phyloP scores from a whole-genome alignment of 805 yeast species.

The Monosporozyma yasuniensis region DNA sequence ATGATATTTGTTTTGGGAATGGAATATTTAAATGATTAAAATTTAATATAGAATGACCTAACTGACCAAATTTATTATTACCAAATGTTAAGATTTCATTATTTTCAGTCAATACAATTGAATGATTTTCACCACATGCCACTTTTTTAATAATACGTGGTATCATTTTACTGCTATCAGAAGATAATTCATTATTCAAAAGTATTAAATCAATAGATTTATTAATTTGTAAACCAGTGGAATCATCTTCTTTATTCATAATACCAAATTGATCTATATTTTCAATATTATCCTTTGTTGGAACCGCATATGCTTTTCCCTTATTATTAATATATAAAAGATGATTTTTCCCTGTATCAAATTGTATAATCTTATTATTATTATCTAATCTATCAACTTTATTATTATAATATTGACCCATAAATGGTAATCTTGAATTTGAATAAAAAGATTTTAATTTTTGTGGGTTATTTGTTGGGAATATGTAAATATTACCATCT shows the following conservation, averaged over 20 bases:
- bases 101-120: constrained; percentile 55
- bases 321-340: constrained; percentile 49
- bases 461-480: background rate
- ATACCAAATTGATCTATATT: constrained; percentile 78
- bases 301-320: constrained; percentile 54
- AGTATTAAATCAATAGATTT: constrained; percentile 35
- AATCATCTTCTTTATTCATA: constrained; percentile 40
- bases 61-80: constrained; percentile 72
- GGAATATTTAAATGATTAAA: constrained; percentile 55
- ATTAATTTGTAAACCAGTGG: constrained; percentile 44
- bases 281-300: constrained; percentile 35
- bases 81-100: constrained; percentile 85
- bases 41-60: constrained; percentile 60
- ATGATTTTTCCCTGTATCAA: constrained; percentile 60
- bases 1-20: constrained; percentile 49
- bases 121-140: constrained; percentile 68
- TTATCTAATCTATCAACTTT: constrained; percentile 32
- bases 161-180: constrained; percentile 15
- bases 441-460: background rate
- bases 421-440: background rate
- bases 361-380: constrained; percentile 37
- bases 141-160: constrained; percentile 44
- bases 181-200: constrained; percentile 14
- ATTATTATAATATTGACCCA: background rate
- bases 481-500: background rate